Percentiles rank a stretch among this genome's conserved stretches.
Evolutionary conservation across 306 rosid genomes (phyloP).

Genomic region (Albizia julibrissin): DNA sequence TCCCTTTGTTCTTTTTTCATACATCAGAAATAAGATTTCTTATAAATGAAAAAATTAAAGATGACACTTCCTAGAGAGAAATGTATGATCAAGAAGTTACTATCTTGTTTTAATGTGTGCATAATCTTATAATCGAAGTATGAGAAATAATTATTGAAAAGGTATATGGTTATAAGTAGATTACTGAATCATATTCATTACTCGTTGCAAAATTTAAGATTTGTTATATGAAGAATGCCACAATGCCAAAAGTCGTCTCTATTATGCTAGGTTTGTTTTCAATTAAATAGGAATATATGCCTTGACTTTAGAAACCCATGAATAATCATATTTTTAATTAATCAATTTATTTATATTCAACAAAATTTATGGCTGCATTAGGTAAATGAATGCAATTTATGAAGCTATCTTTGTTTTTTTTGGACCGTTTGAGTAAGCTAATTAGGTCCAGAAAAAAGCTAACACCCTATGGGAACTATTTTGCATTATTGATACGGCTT

Average conservation of each 20-base stretch:
- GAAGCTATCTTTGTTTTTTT: slow-evolving; percentile 5
- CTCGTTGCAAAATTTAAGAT: background rate
- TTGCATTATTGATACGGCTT: slow-evolving; percentile 1
- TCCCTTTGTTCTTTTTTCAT: background rate
- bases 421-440: background rate
- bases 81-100: background rate
- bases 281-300: background rate
- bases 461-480: slow-evolving; percentile 25
- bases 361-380: slow-evolving; percentile 25
- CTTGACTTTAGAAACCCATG: slow-evolving; percentile 6
- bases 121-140: background rate
- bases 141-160: background rate
- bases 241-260: background rate
- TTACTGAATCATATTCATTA: background rate
- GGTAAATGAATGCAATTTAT: slow-evolving; percentile 25
- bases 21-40: background rate
- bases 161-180: background rate
- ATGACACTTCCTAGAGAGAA: background rate
- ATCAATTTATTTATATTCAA: background rate
- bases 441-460: slow-evolving; percentile 21
- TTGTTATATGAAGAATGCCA: background rate
- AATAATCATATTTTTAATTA: background rate
- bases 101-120: background rate
- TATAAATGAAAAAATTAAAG: background rate
- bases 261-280: background rate